Conservation (phyloP, 2,329 filamentous ascomycete species). For the Botrytis byssoidea region DNA sequence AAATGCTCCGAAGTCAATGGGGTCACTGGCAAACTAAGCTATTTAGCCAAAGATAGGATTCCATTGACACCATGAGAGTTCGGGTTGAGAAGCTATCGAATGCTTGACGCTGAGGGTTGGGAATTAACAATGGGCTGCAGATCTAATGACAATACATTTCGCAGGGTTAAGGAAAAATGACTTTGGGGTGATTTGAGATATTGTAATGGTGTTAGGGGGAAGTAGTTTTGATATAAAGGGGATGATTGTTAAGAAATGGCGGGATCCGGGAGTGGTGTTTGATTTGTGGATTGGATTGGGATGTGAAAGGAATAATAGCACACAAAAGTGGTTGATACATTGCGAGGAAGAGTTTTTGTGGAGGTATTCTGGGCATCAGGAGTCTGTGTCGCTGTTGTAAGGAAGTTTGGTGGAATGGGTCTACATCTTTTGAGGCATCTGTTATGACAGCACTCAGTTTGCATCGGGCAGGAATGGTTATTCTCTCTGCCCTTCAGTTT, state of each 20-base stretch:
- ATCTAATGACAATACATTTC: no score
- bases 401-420: neutral
- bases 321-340: neutral
- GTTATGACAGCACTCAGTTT: neutral
- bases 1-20: neutral
- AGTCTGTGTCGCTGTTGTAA: neutral
- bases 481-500: neutral
- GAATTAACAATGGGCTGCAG: no score
- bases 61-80: neutral
- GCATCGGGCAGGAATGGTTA: neutral
- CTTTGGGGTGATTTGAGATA: fast-evolving
- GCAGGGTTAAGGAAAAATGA: no score
- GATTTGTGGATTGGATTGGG: neutral
- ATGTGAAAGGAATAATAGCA: fast-evolving
- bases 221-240: neutral
- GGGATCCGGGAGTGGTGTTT: neutral
- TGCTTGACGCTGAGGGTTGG: fast-evolving
- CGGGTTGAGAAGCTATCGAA: neutral
- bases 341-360: fast-evolving
- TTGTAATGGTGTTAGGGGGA: fast-evolving
- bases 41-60: neutral
- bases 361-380: no score
- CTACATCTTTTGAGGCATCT: neutral
- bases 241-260: neutral
- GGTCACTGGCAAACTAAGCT: neutral